Conservation (phyloP, 169 alveolate genomes). For the Babesia ovis region DNA sequence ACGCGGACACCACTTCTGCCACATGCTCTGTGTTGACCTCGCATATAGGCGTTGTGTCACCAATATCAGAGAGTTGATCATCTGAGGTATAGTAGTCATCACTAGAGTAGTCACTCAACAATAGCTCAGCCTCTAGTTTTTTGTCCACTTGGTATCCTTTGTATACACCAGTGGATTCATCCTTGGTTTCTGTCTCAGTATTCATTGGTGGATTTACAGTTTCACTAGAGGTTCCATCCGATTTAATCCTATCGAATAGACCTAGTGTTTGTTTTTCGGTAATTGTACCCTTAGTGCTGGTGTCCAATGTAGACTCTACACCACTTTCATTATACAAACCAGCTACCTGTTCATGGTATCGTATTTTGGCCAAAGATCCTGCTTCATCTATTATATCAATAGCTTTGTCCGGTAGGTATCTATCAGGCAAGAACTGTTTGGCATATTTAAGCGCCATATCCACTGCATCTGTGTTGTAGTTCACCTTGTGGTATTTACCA, state of each 20-base stretch:
- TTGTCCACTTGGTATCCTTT: not conserved
- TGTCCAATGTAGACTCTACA: not conserved
- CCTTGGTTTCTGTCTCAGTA: not conserved
- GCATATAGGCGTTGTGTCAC: not conserved
- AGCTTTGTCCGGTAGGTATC: slow-evolving; percentile 84
- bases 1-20: slow-evolving; percentile 57
- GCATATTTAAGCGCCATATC: slow-evolving; percentile 64
- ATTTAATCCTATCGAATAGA: too few species aligned
- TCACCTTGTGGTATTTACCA: slow-evolving; percentile 83
- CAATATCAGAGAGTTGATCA: not conserved
- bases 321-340: not conserved
- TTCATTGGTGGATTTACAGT: not conserved
- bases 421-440: slow-evolving; percentile 73
- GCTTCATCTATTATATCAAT: slow-evolving; percentile 86
- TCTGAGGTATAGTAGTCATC: not conserved
- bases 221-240: not conserved
- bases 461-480: slow-evolving; percentile 70
- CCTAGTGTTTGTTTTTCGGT: too few species aligned
- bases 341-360: slow-evolving; percentile 15
- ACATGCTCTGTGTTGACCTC: slow-evolving; percentile 57
- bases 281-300: not conserved
- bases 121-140: not conserved
- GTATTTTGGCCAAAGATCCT: slow-evolving; percentile 82
- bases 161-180: not conserved
- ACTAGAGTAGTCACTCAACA: not conserved